Base-by-base conservation (phyloP, 805 yeast genomes). In the Candida anglica region DNA sequence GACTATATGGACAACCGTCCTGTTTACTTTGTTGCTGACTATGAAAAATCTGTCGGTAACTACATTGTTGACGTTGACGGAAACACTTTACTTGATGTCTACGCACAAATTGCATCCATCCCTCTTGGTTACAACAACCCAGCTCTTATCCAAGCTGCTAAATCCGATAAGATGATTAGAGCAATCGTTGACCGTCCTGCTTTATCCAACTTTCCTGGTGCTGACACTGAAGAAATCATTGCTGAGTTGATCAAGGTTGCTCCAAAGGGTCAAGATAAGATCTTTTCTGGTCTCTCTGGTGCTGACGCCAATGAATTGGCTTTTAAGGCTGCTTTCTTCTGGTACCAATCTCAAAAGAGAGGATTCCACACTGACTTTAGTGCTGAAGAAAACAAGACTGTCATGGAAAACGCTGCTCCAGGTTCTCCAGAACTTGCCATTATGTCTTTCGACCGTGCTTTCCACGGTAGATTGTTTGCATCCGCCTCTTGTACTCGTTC, bases 401-500 rank as follows among this genome's bases (percentile, higher is more conserved):
- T 81, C 38, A 89, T 89, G 97, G 65, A 73, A 44, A 87, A 87
- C 60, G 66, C 71, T 47, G 74, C 86, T 18, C 98, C 98, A 33
- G 96, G 96, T 38, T 75, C 95, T 30, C 95, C 96, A 22, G 84
- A 83, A 23, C 63, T 85, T 47, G 87, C 95, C 32, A 83, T 89
- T 41, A 55, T 91, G 46, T 87, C 96, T 4, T 89, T 89, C 66
- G 79, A 80, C 60, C 73, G 78, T 45, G 93, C 93, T 19, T 91
- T 89, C 84, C 98, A 89, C 58, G 98, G 98, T 44, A 79, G 98
- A 64, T 66, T 88, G 43, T 87, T 89, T 66, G 98, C 96, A 16
- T 76, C 95, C 36, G 88, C 86, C 28, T 84, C 96, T 5, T 78
- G 86, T 45, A 89, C 98, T 25, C 79, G 95, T 59, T 87, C 96